Evolutionary conservation across 2,329 filamentous ascomycete species (phyloP), one percentile per base, ranked within the genome.

Genomic region (Aspergillus glaucus): DNA sequence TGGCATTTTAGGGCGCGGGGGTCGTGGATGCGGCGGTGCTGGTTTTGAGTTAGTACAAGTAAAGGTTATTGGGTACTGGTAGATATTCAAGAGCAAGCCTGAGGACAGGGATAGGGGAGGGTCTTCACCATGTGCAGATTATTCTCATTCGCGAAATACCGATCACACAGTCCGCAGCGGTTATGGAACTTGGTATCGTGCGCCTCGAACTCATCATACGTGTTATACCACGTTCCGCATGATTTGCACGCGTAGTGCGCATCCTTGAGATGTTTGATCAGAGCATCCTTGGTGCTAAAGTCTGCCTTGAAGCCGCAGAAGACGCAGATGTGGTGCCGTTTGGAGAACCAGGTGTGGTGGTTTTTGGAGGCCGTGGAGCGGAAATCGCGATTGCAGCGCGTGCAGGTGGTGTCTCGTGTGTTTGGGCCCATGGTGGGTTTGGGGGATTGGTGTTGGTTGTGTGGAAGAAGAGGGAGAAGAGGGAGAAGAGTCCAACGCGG

Each of bases 1-100:
- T 50, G 53, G 43, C 59, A 62, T 47, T 46, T n/a, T 26, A 46
- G 24, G 9, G 49, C 17, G 9, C 43, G 45, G 5, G 54, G 48
- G 5, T 52, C 44, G 44, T 62, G 59, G 17, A 39, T 37, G 36
- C 52, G 52, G 24, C 52, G 39, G 46, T 62, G 60, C 60, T 60
- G 30, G 21, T 40, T 5, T 9, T 17, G 5, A 2, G 9, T 12
- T 30, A 30, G 26, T 30, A 30, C 10, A 12, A 30, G 26, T 1
- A 30, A 2, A 30, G 9, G 10, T 30, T 10, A 30, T 30, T 30
- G 4, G 10, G 17, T 36, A 17, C 14, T 9, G 15, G 14, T 17
- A 17, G 14, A 17, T 36, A 17, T 36, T 36, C 4, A 36, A 7
- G 39, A 22, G 24, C 43, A n/a, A 47, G 36, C 4, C 30, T 7